These are phyloP conservation scores for Selenicereus undatus DNA, from an alignment of 148 eudicot genomes.

Conservation along the genomic window DNA sequence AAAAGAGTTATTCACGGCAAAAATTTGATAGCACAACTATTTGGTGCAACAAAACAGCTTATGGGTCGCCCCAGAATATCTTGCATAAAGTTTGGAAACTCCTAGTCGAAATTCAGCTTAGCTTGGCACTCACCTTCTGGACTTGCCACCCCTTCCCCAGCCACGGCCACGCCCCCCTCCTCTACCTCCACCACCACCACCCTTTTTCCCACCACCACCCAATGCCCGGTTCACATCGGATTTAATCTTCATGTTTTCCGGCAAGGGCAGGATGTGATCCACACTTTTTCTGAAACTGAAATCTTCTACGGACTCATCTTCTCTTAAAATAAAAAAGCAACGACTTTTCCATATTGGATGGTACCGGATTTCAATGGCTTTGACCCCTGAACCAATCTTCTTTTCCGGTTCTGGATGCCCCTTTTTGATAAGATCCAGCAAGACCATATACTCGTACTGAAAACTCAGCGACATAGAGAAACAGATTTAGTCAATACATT, in stretches of 20 bases:
- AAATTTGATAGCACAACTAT: conserved; percentile 20
- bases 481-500: background rate
- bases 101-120: background rate
- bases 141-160: conserved; percentile 56
- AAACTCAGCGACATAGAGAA: background rate
- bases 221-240: conserved; percentile 52
- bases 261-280: conserved; percentile 83
- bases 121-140: conserved; percentile 38
- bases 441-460: conserved; percentile 68
- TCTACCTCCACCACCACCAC: conserved; percentile 34
- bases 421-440: conserved; percentile 73
- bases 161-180: conserved; percentile 47
- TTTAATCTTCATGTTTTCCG: conserved; percentile 73
- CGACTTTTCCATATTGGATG: conserved; percentile 79
- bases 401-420: conserved; percentile 76
- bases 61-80: conserved; percentile 4
- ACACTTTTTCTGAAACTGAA: conserved; percentile 98
- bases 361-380: conserved; percentile 63
- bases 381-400: conserved; percentile 65
- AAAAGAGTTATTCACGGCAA: background rate
- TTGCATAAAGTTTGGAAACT: background rate
- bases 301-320: conserved; percentile 65
- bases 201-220: conserved; percentile 41
- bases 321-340: conserved; percentile 78
- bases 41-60: conserved; percentile 11